Conservation (phyloP, 2,329 filamentous ascomycete species). For the Raffaelea albimanens region DNA sequence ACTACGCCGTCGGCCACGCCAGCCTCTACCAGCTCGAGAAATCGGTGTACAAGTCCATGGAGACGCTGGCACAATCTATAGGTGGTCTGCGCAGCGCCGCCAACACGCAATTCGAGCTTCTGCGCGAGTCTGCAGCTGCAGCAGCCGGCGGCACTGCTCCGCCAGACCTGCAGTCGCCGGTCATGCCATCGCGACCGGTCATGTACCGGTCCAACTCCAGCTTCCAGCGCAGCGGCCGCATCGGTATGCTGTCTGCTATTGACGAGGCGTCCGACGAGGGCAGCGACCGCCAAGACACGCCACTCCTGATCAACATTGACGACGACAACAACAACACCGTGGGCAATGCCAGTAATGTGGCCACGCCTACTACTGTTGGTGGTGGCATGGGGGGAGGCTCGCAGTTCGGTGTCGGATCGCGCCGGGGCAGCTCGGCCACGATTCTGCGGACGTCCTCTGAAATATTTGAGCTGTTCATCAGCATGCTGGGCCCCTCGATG, state of each 20-base stretch:
- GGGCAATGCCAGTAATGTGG: background rate
- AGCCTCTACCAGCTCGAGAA: slow-evolving; percentile 70
- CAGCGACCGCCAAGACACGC: slow-evolving; percentile 20
- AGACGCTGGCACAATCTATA: slow-evolving; percentile 77
- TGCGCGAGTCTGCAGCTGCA: slow-evolving; percentile 48
- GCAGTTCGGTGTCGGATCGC: slow-evolving; percentile 1
- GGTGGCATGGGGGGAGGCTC: background rate
- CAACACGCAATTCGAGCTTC: slow-evolving; percentile 75
- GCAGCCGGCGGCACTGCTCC: background rate
- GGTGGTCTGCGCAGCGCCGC: slow-evolving; percentile 86
- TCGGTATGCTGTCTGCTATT: slow-evolving; percentile 47
- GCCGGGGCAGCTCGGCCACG: slow-evolving; percentile 13
- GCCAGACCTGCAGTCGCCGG: background rate
- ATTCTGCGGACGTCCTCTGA: slow-evolving; percentile 58
- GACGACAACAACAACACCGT: background rate
- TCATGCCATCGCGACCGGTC: slow-evolving; percentile 5
- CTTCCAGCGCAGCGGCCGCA: slow-evolving; percentile 29
- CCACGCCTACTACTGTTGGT: too few relatives aligned
- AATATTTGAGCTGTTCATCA: slow-evolving; percentile 87
- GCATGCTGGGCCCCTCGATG: slow-evolving; percentile 83
- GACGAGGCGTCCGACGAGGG: slow-evolving; percentile 53
- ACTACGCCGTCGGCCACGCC: slow-evolving; percentile 74
- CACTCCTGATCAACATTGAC: background rate
- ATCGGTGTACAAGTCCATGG: slow-evolving; percentile 72
- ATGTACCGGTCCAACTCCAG: slow-evolving; percentile 19